Percentiles rank a stretch among this genome's conserved stretches.
phyloP scores from a whole-genome alignment of 208 protist genomes.

The Wallacemonas rigidus region DNA sequence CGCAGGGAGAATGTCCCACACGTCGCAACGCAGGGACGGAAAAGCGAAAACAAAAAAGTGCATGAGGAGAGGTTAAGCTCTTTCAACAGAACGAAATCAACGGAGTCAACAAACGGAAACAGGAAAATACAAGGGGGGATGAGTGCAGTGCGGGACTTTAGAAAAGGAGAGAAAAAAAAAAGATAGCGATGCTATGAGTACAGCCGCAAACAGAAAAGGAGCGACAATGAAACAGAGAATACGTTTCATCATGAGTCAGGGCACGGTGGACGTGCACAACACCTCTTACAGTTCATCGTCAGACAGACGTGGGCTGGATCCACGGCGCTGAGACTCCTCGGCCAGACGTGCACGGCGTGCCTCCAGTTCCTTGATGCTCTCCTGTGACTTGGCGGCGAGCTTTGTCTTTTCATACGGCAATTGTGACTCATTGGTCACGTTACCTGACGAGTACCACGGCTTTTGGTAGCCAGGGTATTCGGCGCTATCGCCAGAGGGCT shows the following conservation, averaged over 20 bases:
- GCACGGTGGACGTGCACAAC: neutral
- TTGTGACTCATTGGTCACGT: constrained; percentile 48
- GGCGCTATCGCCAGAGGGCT: constrained; percentile 17
- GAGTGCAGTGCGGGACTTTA: neutral
- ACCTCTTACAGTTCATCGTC: constrained; percentile 18
- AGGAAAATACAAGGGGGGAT: neutral
- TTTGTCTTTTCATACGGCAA: constrained; percentile 72
- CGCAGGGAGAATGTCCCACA: no score
- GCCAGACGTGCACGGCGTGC: constrained; percentile 41
- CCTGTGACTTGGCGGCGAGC: constrained; percentile 53
- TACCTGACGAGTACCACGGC: constrained; percentile 73
- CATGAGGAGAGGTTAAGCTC: no score
- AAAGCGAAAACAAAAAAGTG: no score
- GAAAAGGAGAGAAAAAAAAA: constrained; percentile 5
- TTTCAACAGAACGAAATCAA: no score
- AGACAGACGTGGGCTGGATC: constrained; percentile 28
- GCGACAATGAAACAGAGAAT: constrained; percentile 7
- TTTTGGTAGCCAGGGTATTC: constrained; percentile 36
- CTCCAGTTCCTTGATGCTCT: constrained; percentile 76
- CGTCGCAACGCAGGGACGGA: no score
- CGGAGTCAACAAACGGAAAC: neutral
- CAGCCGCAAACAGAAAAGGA: constrained; percentile 1
- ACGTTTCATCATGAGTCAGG: neutral
- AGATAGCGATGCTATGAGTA: neutral
- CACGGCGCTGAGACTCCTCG: constrained; percentile 59